Percentiles rank a stretch among this genome's conserved stretches.
These are phyloP conservation scores for Colletotrichum lindemuthianum DNA, from an alignment of 2,329 filamentous ascomycete genomes.

Conservation along the genomic window DNA sequence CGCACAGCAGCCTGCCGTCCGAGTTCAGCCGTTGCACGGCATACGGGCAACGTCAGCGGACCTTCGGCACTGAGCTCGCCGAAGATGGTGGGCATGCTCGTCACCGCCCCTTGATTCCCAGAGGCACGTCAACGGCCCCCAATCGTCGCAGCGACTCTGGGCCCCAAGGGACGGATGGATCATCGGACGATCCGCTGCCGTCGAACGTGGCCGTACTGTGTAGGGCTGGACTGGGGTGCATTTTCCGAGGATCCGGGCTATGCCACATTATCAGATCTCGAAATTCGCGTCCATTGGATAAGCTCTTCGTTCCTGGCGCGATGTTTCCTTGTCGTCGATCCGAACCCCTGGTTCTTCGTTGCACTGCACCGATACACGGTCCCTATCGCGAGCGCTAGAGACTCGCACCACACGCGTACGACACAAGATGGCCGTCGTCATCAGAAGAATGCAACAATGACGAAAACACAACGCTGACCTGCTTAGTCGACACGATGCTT, in stretches of 20 bases:
- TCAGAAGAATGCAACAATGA: neutral
- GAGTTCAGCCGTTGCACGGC: too few relatives aligned
- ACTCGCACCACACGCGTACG: neutral
- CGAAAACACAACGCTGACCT: neutral
- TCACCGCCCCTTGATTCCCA: too few relatives aligned
- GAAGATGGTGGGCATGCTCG: neutral
- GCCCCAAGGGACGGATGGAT: constrained; percentile 11
- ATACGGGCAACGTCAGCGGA: too few relatives aligned
- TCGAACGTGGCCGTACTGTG: neutral
- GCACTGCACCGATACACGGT: constrained; percentile 1
- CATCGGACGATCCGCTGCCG: constrained; percentile 34
- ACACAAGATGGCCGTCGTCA: neutral
- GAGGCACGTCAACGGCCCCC: too few relatives aligned
- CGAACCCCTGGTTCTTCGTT: constrained; percentile 1
- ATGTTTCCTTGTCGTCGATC: constrained; percentile 3
- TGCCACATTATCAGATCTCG: constrained; percentile 34
- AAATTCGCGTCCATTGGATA: constrained; percentile 24
- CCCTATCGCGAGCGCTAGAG: neutral
- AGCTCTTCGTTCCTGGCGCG: constrained; percentile 26
- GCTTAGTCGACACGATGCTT: too few relatives aligned
- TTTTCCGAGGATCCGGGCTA: constrained; percentile 10
- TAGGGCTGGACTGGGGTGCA: constrained; percentile 23
- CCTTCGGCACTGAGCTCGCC: too few relatives aligned
- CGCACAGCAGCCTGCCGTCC: too few relatives aligned
- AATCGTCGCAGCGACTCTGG: neutral